phyloP scores from a whole-genome alignment of 306 rosid genomes.

The Glycine latifolia region DNA sequence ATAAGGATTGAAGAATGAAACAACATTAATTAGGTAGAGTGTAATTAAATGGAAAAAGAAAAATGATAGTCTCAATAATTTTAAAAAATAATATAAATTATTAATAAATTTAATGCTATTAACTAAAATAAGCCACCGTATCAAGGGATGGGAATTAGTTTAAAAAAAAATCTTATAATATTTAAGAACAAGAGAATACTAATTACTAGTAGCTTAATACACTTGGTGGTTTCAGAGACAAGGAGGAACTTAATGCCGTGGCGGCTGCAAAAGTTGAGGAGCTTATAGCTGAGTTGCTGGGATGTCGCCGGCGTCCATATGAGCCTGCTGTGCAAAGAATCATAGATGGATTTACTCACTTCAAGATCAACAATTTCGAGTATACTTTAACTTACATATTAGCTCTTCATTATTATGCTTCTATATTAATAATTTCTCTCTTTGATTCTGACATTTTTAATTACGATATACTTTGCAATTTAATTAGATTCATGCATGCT shows the following conservation, averaged over 20 bases:
- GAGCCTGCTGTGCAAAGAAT: conserved; percentile 47
- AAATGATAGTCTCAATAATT: too few species aligned
- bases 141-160: too few species aligned
- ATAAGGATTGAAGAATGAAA: too few species aligned
- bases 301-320: not conserved
- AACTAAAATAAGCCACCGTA: too few species aligned
- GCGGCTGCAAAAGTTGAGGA: conserved; percentile 53
- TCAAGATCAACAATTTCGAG: conserved; percentile 59
- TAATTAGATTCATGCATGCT: not conserved
- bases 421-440: not conserved
- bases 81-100: too few species aligned
- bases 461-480: not conserved
- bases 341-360: conserved; percentile 53
- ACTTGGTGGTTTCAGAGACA: conserved; percentile 49
- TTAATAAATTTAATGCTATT: too few species aligned
- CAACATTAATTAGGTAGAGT: too few species aligned
- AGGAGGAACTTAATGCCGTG: conserved; percentile 52
- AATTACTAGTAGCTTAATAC: too few species aligned
- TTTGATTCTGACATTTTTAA: not conserved
- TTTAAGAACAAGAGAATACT: too few species aligned
- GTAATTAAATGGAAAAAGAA: too few species aligned
- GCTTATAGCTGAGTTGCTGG: conserved; percentile 47
- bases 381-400: conserved; percentile 22
- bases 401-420: not conserved
- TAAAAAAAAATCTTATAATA: too few species aligned